Percentiles rank a stretch among this genome's conserved stretches.
Conservation (phyloP, 2,329 filamentous ascomycete genomes). For the Chalara sp. region DNA sequence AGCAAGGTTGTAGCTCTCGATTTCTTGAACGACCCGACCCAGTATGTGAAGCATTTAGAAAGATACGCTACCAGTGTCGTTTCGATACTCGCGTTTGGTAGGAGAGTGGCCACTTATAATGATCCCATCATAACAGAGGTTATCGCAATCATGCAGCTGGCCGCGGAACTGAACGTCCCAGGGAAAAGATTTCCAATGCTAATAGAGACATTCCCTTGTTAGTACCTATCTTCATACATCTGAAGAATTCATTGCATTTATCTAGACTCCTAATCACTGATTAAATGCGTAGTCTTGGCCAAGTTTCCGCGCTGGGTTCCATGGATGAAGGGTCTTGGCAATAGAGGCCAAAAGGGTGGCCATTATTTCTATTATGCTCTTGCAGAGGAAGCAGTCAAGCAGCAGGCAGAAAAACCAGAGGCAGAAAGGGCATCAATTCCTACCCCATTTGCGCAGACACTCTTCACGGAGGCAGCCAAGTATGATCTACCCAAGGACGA, state of each 20-base stretch:
- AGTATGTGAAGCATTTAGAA: constrained; percentile 40
- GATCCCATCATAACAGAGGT: constrained; percentile 35
- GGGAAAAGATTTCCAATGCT: constrained; percentile 13
- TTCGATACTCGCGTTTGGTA: constrained; percentile 43
- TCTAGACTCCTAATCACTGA: constrained; percentile 25
- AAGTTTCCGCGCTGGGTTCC: constrained; percentile 20
- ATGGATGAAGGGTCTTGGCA: constrained; percentile 16
- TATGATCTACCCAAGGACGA: constrained; percentile 17
- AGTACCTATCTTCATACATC: no score
- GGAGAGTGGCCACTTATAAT: constrained; percentile 33
- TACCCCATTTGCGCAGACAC: no score
- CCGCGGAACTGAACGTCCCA: constrained; percentile 37
- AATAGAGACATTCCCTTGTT: no score
- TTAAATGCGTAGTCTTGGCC: constrained; percentile 23
- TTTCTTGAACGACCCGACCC: constrained; percentile 31
- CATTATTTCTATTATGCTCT: constrained; percentile 12
- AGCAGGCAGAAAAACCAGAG: no score
- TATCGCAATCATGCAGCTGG: constrained; percentile 41
- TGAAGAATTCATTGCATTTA: constrained; percentile 24
- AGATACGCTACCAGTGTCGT: constrained; percentile 42
- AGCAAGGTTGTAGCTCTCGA: constrained; percentile 37
- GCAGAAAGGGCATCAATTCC: no score
- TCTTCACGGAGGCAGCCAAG: no score
- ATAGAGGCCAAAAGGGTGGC: constrained; percentile 13
- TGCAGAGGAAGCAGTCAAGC: constrained; percentile 22